Evolutionary conservation across 2,329 filamentous ascomycete genomes (phyloP).

Genomic region (Myotisia sp.): DNA sequence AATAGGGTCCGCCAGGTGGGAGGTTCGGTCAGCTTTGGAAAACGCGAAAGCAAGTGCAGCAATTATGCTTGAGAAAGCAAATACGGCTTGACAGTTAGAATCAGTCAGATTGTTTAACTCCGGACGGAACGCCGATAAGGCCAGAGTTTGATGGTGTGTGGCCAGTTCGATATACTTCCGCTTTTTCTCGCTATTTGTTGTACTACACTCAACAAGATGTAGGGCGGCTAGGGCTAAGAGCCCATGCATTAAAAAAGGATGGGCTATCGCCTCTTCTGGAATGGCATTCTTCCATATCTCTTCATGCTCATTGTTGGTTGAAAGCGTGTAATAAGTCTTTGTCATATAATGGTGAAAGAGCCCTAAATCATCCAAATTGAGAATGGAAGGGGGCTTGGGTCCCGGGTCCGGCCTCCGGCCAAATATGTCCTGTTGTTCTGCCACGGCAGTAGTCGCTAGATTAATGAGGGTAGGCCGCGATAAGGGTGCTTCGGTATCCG

Average conservation of each 20-base stretch:
- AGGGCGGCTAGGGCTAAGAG: conserved; percentile 17
- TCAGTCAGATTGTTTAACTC: conserved; percentile 16
- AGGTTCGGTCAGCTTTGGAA: conserved; percentile 12
- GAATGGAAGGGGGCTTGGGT: conserved; percentile 11
- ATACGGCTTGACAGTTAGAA: conserved; percentile 21
- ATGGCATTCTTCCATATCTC: conserved; percentile 16
- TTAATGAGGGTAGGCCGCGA: neutral
- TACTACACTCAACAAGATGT: conserved; percentile 16
- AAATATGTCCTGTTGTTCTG: conserved; percentile 13
- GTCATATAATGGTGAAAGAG: conserved; percentile 31
- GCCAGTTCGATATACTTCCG: conserved; percentile 18
- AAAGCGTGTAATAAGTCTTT: conserved; percentile 19
- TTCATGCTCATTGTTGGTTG: conserved; percentile 12
- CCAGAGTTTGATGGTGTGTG: conserved; percentile 17
- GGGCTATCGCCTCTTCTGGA: conserved; percentile 15
- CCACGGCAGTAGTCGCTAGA: conserved; percentile 1
- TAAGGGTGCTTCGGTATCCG: conserved; percentile 51
- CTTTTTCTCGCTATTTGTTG: conserved; percentile 12
- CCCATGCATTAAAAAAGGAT: conserved; percentile 19
- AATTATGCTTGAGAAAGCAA: conserved; percentile 20
- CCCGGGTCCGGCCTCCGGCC: conserved; percentile 10
- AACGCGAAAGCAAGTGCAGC: conserved; percentile 20
- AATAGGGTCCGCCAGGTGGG: conserved; percentile 12
- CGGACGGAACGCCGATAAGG: conserved; percentile 17
- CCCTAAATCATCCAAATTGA: conserved; percentile 29